A percentile compares a stretch with the other conserved stretches of the same genome.
phyloP scores from a whole-genome alignment of 345 rosid species.

The Eucalyptus marginata region DNA sequence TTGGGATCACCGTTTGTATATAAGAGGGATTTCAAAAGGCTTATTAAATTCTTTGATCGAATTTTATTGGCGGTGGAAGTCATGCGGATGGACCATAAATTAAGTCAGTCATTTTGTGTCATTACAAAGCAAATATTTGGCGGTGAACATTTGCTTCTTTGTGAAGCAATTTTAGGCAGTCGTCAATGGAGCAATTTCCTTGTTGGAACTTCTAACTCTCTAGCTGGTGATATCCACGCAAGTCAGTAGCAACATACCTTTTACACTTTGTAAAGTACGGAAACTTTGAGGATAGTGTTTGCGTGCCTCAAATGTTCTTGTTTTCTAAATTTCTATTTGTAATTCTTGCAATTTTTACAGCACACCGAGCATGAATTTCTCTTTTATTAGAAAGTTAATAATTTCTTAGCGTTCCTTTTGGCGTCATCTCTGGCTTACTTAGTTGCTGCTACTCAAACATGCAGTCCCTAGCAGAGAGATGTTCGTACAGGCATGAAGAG shows the following conservation, averaged over 20 bases:
- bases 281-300: not conserved
- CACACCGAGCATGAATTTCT: not conserved
- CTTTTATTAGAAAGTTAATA: not conserved
- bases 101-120: not conserved
- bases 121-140: not conserved
- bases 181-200: not conserved
- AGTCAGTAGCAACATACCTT: not conserved
- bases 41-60: not conserved
- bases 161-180: not conserved
- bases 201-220: not conserved
- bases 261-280: not conserved
- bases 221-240: not conserved
- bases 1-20: not conserved
- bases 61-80: not conserved
- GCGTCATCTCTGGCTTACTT: not conserved
- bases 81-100: not conserved
- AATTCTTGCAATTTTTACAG: not conserved
- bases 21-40: not conserved
- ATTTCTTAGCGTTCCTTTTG: not conserved
- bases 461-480: constrained; percentile 58
- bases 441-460: constrained; percentile 14
- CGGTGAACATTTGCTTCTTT: not conserved
- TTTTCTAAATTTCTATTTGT: not conserved
- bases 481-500: constrained; percentile 25
- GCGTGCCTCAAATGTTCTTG: not conserved